Base-by-base conservation (phyloP, 495 filamentous ascomycete genomes). In the Penicillium daleae region DNA sequence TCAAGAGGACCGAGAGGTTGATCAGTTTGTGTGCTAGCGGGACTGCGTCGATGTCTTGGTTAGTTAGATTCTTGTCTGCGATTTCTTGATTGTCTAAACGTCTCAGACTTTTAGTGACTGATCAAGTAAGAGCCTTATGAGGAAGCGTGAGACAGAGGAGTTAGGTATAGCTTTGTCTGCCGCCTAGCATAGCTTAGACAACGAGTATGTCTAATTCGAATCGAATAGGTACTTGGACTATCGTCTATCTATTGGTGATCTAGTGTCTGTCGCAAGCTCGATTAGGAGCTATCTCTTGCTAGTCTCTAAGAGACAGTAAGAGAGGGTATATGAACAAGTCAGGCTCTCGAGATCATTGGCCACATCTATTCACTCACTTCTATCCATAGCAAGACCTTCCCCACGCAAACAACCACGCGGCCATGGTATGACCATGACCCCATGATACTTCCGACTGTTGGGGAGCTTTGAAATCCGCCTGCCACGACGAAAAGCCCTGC, bases 331-430 rank as follows among this genome's bases (percentile, higher is more conserved):
- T 13, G 3, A 17, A 17, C 0, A 39, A 39, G 35, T 39, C 35
- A 17, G 35, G 35, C 35, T 15, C 4, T 39, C 13, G 12, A 39
- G 12, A 15, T 39, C 35, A 1, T 13, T 3, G 12, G 12, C 6
- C 12, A 4, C 33, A 37, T 37, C 33, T 12, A 37, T n/a, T n/a
- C n/a, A n/a, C n/a, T n/a, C n/a, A n/a, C n/a, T n/a, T n/a, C n/a
- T n/a, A n/a, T n/a, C n/a, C n/a, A n/a, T n/a, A n/a, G n/a, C n/a
- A n/a, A n/a, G n/a, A n/a, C n/a, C n/a, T n/a, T n/a, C n/a, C n/a
- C n/a, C n/a, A n/a, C n/a, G 40, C 40, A 46, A 46, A 46, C 19
- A 46, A 22, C 40, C 40, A 46, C 40, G 40, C 40, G 40, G 15
- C 40, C 19, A 6, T 15, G 4, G 40, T 46, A 6, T 8, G 19